A percentile compares a stretch with the other conserved stretches of the same genome.
Conservation (phyloP, 805 yeast species). For the Candida lessepsii region DNA sequence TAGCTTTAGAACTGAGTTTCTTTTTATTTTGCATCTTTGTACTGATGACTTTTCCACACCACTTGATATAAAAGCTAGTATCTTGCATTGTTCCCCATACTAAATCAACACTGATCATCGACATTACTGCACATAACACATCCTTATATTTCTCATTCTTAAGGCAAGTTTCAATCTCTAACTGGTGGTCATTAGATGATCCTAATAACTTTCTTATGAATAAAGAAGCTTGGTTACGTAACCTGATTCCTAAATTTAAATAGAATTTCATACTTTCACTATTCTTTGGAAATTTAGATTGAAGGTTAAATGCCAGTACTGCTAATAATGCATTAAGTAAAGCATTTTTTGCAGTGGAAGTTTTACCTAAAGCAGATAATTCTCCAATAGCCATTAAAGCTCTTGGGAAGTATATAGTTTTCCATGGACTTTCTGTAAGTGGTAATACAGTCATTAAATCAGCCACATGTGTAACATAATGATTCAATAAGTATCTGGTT, state of each 20-base stretch:
- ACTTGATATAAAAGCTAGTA: slow-evolving; percentile 69
- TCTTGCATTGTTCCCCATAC: slow-evolving; percentile 92
- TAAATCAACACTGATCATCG: slow-evolving; percentile 85
- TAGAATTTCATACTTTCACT: slow-evolving; percentile 68
- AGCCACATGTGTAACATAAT: slow-evolving; percentile 74
- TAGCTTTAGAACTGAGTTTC: slow-evolving; percentile 71
- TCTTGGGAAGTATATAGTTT: slow-evolving; percentile 78
- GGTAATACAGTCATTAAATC: slow-evolving; percentile 74
- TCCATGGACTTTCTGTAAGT: slow-evolving; percentile 82
- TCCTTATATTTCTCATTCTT: slow-evolving; percentile 74
- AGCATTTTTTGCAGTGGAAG: slow-evolving; percentile 76
- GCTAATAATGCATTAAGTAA: slow-evolving; percentile 76
- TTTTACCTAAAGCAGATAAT: slow-evolving; percentile 66
- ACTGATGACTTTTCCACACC: slow-evolving; percentile 73
- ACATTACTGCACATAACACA: slow-evolving; percentile 74
- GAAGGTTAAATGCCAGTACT: slow-evolving; percentile 77
- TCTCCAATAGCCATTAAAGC: slow-evolving; percentile 84
- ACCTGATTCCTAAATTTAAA: slow-evolving; percentile 67
- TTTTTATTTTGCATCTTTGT: slow-evolving; percentile 65
- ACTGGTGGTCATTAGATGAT: slow-evolving; percentile 28
- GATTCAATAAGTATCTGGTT: slow-evolving; percentile 67
- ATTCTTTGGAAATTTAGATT: slow-evolving; percentile 65
- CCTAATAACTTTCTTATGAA: slow-evolving; percentile 59
- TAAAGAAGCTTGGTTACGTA: slow-evolving; percentile 70
- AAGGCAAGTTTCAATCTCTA: slow-evolving; percentile 45